phyloP scores from a whole-genome alignment of 1,284 basidiomycete species.

The Amylostereum chailletii region DNA sequence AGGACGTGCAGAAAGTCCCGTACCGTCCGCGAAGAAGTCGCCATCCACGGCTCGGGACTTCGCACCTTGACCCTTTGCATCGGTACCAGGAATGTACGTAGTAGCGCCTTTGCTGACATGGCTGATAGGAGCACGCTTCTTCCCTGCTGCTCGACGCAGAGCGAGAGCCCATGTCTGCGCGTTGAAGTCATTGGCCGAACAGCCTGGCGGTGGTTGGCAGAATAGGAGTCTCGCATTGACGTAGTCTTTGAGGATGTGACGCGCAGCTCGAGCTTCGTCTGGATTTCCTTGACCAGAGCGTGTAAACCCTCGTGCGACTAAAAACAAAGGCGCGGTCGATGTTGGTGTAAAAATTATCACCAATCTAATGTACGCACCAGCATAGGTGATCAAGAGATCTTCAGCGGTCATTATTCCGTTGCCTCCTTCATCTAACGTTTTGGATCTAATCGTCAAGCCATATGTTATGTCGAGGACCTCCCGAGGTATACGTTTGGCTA shows the following conservation, averaged over 20 bases:
- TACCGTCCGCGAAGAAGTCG: conserved; percentile 70
- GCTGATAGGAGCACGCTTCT: conserved; percentile 81
- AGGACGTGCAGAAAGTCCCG: conserved; percentile 45
- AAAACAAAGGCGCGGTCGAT: conserved; percentile 9
- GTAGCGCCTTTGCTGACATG: conserved; percentile 78
- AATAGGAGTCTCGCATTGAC: conserved; percentile 92
- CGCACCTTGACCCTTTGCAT: conserved; percentile 24
- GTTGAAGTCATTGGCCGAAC: conserved; percentile 74
- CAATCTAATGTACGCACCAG: conserved; percentile 53
- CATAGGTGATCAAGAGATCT: conserved; percentile 84
- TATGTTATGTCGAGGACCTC: conserved; percentile 88
- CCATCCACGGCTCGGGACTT: conserved; percentile 71
- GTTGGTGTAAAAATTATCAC: background rate
- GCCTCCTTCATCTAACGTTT: conserved; percentile 77
- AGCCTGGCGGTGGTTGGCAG: conserved; percentile 79
- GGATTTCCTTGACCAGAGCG: conserved; percentile 95
- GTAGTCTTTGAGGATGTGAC: conserved; percentile 95
- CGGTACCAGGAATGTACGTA: conserved; percentile 55
- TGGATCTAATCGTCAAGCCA: conserved; percentile 72
- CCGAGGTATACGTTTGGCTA: conserved; percentile 77
- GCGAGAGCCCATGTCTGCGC: conserved; percentile 57
- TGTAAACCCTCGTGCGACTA: conserved; percentile 91
- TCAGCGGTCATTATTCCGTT: conserved; percentile 73
- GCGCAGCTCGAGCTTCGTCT: conserved; percentile 90
- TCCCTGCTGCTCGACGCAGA: conserved; percentile 50